Evolutionary conservation across 73 alveolate genomes (phyloP).

Genomic region (Blepharisma stoltei): DNA sequence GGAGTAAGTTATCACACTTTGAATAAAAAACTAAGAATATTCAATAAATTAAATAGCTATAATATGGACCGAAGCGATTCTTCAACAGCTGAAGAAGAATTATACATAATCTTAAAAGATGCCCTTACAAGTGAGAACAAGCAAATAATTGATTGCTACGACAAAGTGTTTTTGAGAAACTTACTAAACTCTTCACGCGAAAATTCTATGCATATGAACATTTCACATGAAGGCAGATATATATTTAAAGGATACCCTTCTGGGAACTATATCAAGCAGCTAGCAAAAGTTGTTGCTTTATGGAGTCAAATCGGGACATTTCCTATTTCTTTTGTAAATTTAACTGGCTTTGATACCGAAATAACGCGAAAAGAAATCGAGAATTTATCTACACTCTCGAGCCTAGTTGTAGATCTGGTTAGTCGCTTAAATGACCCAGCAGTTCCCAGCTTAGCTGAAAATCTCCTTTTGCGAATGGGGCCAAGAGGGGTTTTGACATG

Average conservation of each 20-base stretch:
- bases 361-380: slow-evolving; percentile 6
- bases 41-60: too few relatives aligned
- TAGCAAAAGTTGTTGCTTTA: slow-evolving; percentile 38
- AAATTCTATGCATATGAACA: background rate
- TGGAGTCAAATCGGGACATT: slow-evolving; percentile 50
- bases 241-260: slow-evolving; percentile 27
- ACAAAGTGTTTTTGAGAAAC: slow-evolving; percentile 1
- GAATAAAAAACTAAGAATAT: too few relatives aligned
- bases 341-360: slow-evolving; percentile 59
- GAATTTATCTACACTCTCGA: background rate
- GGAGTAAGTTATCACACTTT: too few relatives aligned
- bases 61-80: slow-evolving; percentile 17
- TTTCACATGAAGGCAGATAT: background rate
- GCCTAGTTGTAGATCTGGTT: background rate
- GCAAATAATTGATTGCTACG: slow-evolving; percentile 11
- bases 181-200: background rate
- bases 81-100: slow-evolving; percentile 3
- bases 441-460: slow-evolving; percentile 14
- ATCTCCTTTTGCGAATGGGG: slow-evolving; percentile 44
- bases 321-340: slow-evolving; percentile 34
- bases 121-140: background rate
- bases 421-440: background rate
- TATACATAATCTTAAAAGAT: slow-evolving; percentile 11
- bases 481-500: slow-evolving; percentile 73
- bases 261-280: slow-evolving; percentile 38